phyloP scores from a whole-genome alignment of 2,329 filamentous ascomycete species.

The Diaporthe sp. region DNA sequence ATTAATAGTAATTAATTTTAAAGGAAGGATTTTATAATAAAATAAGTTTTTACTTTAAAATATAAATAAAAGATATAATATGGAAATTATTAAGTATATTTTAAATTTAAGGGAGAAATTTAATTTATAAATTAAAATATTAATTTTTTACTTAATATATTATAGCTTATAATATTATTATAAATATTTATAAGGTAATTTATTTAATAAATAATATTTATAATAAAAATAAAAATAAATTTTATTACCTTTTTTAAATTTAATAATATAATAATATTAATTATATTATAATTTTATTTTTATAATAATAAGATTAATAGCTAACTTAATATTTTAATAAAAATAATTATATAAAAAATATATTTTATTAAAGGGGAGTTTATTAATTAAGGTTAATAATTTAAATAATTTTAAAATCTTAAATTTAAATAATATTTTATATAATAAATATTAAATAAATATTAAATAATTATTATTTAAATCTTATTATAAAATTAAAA shows the following conservation, averaged over 20 bases:
- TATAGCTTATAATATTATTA: too few species aligned
- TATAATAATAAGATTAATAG: background rate
- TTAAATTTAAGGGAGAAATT: background rate
- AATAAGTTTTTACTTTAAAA: too few species aligned
- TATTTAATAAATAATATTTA: background rate
- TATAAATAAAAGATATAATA: too few species aligned
- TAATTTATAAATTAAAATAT: background rate
- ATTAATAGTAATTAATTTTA: too few species aligned
- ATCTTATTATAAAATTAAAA: background rate
- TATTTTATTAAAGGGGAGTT: background rate
- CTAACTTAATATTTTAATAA: background rate
- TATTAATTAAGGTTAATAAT: background rate
- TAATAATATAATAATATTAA: background rate
- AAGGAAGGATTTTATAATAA: too few species aligned
- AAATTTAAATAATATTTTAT: conserved; percentile 1
- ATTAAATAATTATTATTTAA: background rate
- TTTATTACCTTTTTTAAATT: background rate
- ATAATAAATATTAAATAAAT: background rate
- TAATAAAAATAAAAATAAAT: background rate
- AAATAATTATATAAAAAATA: background rate
- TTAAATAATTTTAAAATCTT: background rate
- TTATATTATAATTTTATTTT: background rate
- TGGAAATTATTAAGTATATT: background rate
- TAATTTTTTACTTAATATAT: too few species aligned
- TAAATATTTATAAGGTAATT: too few species aligned